A percentile compares a stretch with the other conserved stretches of the same genome.
These are phyloP conservation scores for Arthrobotrys sinensis DNA, from an alignment of 2,329 filamentous ascomycete genomes.

Conservation along the genomic window DNA sequence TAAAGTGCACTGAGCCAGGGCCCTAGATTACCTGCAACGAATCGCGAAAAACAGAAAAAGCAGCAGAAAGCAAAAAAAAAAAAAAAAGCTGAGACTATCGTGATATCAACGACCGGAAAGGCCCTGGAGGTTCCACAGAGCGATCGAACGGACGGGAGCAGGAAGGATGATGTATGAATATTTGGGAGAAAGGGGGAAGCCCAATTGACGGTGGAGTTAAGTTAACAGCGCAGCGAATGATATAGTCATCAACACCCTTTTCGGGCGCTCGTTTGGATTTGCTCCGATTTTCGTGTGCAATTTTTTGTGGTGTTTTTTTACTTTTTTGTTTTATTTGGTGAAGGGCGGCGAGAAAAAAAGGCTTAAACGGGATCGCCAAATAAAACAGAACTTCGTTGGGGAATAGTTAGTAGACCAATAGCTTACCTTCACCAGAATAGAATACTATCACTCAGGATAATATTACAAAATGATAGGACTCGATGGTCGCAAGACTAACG, in stretches of 20 bases:
- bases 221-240: slow-evolving; percentile 17
- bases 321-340: slow-evolving; percentile 21
- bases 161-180: slow-evolving; percentile 9
- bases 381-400: slow-evolving; percentile 2
- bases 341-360: background rate
- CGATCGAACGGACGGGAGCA: background rate
- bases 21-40: slow-evolving; percentile 25
- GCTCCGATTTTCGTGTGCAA: slow-evolving; percentile 10
- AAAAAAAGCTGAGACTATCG: background rate
- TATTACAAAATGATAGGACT: background rate
- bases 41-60: slow-evolving; percentile 7
- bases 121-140: slow-evolving; percentile 3
- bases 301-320: slow-evolving; percentile 9
- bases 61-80: background rate
- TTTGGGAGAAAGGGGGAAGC: slow-evolving; percentile 3
- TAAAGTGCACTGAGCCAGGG: slow-evolving; percentile 4
- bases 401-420: background rate
- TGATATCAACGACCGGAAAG: slow-evolving; percentile 7
- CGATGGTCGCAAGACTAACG: slow-evolving; percentile 10
- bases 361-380: slow-evolving; percentile 28
- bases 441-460: too few species aligned
- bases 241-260: background rate
- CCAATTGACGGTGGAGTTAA: slow-evolving; percentile 8
- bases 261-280: background rate
- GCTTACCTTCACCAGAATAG: slow-evolving; percentile 8